Percentiles rank a stretch among this genome's conserved stretches.
Conservation (phyloP, 73 alveolate species). For the Uronychia binucleata region DNA sequence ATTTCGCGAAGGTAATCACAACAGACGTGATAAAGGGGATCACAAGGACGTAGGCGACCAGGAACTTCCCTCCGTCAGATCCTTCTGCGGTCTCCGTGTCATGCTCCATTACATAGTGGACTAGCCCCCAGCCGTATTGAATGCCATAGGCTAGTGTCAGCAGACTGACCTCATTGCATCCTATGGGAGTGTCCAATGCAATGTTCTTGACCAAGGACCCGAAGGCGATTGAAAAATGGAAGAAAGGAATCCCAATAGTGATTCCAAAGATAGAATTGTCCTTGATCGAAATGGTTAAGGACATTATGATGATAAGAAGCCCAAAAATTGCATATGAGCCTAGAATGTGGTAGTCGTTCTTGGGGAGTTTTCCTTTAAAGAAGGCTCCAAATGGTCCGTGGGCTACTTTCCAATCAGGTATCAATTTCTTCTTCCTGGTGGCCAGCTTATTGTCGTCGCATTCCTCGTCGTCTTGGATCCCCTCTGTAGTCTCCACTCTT, state of each 20-base stretch:
- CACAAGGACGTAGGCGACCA: conserved; percentile 55
- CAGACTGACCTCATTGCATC: not conserved
- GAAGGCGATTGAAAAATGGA: conserved; percentile 30
- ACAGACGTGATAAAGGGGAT: conserved; percentile 54
- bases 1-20: conserved; percentile 41
- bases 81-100: conserved; percentile 22
- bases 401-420: conserved; percentile 45
- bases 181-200: conserved; percentile 3
- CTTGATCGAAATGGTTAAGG: conserved; percentile 17
- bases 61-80: conserved; percentile 37
- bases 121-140: not conserved
- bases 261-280: conserved; percentile 26
- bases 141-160: not conserved
- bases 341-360: conserved; percentile 50
- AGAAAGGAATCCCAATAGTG: conserved; percentile 52
- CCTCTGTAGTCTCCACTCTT: conserved; percentile 19
- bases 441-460: conserved; percentile 9
- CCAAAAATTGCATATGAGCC: conserved; percentile 27
- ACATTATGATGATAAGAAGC: conserved; percentile 22
- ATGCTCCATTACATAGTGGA: not conserved
- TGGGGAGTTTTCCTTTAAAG: conserved; percentile 40
- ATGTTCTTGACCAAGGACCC: conserved; percentile 18
- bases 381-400: conserved; percentile 40
- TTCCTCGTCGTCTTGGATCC: conserved; percentile 12
- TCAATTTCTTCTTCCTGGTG: conserved; percentile 16